Conservation (phyloP, 768 basidiomycete genomes). For the Russula ochroleuca region DNA sequence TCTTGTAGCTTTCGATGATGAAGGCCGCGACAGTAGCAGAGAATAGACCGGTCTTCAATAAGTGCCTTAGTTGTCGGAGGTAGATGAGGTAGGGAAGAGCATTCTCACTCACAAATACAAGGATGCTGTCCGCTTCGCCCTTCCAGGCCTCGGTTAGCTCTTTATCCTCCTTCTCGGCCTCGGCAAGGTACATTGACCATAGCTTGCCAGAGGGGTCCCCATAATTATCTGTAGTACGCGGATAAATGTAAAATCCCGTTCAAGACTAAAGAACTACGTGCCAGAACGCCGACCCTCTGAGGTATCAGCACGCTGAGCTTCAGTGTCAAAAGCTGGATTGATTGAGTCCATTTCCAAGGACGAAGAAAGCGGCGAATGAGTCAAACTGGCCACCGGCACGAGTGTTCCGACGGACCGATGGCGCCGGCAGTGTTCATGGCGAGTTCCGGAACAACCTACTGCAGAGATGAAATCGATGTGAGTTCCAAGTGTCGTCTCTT, state of each 20-base stretch:
- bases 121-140: constrained; percentile 7
- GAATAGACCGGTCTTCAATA: constrained; percentile 20
- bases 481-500: no score
- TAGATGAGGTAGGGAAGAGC: background rate
- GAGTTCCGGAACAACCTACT: no score
- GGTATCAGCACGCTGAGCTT: background rate
- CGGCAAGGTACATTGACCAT: constrained; percentile 12
- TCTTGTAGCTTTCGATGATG: constrained; percentile 18
- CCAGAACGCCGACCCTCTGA: background rate
- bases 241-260: background rate
- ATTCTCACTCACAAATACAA: constrained; percentile 14
- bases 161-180: constrained; percentile 8
- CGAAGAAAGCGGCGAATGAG: background rate
- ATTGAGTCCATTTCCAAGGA: background rate
- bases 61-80: background rate
- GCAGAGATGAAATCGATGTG: no score
- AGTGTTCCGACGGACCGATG: background rate
- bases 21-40: constrained; percentile 12
- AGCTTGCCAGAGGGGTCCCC: constrained; percentile 7
- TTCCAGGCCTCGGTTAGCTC: constrained; percentile 9
- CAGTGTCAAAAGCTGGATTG: background rate
- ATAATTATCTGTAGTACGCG: background rate
- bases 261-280: background rate
- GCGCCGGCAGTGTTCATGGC: no score
- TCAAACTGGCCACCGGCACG: background rate